Conservation (phyloP, 768 basidiomycete species). For the Butyriboletus loyo region DNA sequence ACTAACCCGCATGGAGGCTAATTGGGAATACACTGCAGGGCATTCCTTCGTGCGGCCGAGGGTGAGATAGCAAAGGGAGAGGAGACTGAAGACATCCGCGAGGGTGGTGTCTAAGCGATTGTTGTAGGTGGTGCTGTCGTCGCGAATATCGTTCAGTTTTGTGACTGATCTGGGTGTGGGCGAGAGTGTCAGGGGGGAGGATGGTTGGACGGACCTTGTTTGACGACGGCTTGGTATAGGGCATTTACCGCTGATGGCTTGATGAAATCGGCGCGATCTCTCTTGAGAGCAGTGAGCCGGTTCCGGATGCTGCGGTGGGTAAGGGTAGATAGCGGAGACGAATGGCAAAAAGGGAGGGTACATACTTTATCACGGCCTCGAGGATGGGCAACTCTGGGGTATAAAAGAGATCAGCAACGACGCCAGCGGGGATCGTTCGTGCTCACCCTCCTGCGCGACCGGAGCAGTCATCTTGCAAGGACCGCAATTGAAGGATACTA, state of each 20-base stretch:
- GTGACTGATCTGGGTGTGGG: constrained; percentile 55
- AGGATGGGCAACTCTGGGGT: constrained; percentile 84
- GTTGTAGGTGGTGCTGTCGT: constrained; percentile 67
- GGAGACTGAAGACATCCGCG: constrained; percentile 91
- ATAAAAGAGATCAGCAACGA: constrained; percentile 18
- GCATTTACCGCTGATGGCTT: constrained; percentile 90
- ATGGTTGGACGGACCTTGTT: constrained; percentile 65
- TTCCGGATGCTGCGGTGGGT: constrained; percentile 74
- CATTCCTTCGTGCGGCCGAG: constrained; percentile 95
- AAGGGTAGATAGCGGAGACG: constrained; percentile 18
- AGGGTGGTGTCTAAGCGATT: constrained; percentile 95
- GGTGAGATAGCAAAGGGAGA: constrained; percentile 96
- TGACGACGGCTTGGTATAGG: constrained; percentile 90
- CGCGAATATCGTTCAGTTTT: constrained; percentile 86
- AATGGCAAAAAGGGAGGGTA: constrained; percentile 6
- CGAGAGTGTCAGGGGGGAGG: background rate
- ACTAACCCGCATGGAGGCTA: constrained; percentile 94
- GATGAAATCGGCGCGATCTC: constrained; percentile 89
- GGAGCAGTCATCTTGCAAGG: constrained; percentile 52
- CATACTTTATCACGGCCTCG: constrained; percentile 87
- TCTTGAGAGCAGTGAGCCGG: constrained; percentile 90
- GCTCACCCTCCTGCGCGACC: constrained; percentile 78
- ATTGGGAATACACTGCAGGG: constrained; percentile 93
- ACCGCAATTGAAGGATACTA: too few species aligned
- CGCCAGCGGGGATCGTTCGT: background rate